These are phyloP conservation scores for Phyllachora maydis DNA, from an alignment of 2,329 filamentous ascomycete genomes.

Conservation along the genomic window DNA sequence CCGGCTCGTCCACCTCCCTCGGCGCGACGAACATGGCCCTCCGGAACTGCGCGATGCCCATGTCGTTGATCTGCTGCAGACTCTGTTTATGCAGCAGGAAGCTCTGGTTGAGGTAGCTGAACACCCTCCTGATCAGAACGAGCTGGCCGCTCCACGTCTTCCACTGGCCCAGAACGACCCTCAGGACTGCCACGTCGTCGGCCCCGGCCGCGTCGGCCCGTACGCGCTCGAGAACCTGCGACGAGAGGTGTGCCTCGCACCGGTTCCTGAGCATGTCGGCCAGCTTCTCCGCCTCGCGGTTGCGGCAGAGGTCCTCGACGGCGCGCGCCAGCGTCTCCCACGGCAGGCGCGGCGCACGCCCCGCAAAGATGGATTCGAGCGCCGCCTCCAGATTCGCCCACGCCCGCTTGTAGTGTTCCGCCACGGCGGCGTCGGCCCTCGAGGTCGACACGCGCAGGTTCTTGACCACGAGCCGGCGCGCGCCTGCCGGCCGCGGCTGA, in stretches of 20 bases:
- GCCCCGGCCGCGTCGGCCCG: slow-evolving; percentile 16
- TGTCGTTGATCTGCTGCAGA: slow-evolving; percentile 54
- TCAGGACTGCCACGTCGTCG: slow-evolving; percentile 43
- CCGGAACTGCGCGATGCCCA: slow-evolving; percentile 60
- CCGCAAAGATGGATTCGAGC: slow-evolving; percentile 51
- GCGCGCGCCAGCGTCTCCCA: slow-evolving; percentile 77
- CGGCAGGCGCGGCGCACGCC: slow-evolving; percentile 43
- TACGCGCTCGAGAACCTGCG: slow-evolving; percentile 7
- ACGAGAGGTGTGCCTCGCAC: slow-evolving; percentile 48
- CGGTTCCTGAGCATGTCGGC: slow-evolving; percentile 43
- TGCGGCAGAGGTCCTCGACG: slow-evolving; percentile 78
- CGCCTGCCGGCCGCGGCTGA: slow-evolving; percentile 56
- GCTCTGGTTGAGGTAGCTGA: slow-evolving; percentile 84
- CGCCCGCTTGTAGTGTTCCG: slow-evolving; percentile 58
- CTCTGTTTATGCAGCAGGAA: slow-evolving; percentile 61
- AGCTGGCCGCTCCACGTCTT: slow-evolving; percentile 56
- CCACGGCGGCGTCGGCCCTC: slow-evolving; percentile 35
- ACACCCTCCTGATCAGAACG: slow-evolving; percentile 66
- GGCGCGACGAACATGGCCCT: slow-evolving; percentile 24
- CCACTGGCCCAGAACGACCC: slow-evolving; percentile 40
- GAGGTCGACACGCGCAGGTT: slow-evolving; percentile 58
- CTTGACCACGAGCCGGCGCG: slow-evolving; percentile 82
- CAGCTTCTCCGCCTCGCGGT: slow-evolving; percentile 48
- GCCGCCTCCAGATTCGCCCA: slow-evolving; percentile 57
- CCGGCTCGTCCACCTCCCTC: slow-evolving; percentile 4